Conservation (phyloP, 495 filamentous ascomycete genomes). For the Massariosphaeria phaeospora region DNA sequence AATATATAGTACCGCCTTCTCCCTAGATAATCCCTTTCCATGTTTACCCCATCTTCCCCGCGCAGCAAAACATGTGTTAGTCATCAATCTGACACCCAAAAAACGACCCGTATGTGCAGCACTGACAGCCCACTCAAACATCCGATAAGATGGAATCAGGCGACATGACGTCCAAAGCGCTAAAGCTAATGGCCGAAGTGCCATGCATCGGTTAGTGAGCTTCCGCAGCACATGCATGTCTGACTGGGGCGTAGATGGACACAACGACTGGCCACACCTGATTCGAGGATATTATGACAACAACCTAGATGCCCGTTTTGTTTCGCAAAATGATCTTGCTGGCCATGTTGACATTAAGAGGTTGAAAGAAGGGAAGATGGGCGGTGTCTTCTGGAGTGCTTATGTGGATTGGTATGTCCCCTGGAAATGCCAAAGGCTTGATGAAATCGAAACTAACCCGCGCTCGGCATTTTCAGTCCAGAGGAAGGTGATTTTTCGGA, state of each 20-base stretch:
- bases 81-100: neutral
- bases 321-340: neutral
- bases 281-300: conserved; percentile 19
- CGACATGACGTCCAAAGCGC: too few species aligned
- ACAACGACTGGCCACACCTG: conserved; percentile 16
- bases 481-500: conserved; percentile 16
- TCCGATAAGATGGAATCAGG: too few species aligned
- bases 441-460: neutral
- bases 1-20: too few species aligned
- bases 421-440: neutral
- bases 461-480: conserved; percentile 4
- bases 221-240: neutral
- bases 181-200: neutral
- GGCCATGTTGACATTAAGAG: conserved; percentile 7
- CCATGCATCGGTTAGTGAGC: neutral
- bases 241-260: conserved; percentile 6
- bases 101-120: too few species aligned
- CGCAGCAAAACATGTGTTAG: neutral
- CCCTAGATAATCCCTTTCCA: too few species aligned
- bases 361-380: conserved; percentile 1
- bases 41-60: too few species aligned
- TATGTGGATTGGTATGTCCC: conserved; percentile 29
- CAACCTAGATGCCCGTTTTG: neutral
- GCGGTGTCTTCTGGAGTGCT: conserved; percentile 21
- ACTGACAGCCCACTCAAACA: too few species aligned